These are phyloP conservation scores for Diutina ranongensis DNA, from an alignment of 1,139 yeast species.

Conservation along the genomic window DNA sequence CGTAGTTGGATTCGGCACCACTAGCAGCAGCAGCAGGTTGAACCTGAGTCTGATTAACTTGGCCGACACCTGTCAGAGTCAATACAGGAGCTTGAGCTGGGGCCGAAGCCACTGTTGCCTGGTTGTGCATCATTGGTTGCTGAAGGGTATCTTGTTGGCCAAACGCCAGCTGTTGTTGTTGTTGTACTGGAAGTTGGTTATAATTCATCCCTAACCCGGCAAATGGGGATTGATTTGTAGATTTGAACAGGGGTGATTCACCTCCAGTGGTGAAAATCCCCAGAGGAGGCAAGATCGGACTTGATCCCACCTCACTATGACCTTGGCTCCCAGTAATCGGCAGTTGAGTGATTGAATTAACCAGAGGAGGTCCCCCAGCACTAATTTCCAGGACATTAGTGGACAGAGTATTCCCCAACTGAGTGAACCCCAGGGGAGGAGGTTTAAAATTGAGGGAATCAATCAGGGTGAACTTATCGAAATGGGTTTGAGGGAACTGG, in stretches of 20 bases:
- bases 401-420: conserved; percentile 28
- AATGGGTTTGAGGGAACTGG: conserved; percentile 18
- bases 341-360: conserved; percentile 1
- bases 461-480: conserved; percentile 21
- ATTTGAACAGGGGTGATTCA: not conserved
- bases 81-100: no score
- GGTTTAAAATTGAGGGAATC: conserved; percentile 22
- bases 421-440: conserved; percentile 36
- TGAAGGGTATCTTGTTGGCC: no score
- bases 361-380: conserved; percentile 5
- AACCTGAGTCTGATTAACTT: not conserved
- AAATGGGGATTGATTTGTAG: not conserved
- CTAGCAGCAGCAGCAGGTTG: not conserved
- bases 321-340: not conserved
- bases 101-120: not conserved
- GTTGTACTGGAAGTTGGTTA: not conserved
- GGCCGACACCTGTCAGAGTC: no score
- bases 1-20: conserved; percentile 27
- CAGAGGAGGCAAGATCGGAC: not conserved
- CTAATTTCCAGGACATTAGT: conserved; percentile 29
- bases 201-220: conserved; percentile 1
- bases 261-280: not conserved
- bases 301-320: not conserved
- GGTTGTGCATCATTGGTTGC: not conserved
- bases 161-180: no score